Evolutionary conservation across 73 alveolate species (phyloP), one percentile per base, ranked within the genome.

Genomic region (Loxodes magnus): DNA sequence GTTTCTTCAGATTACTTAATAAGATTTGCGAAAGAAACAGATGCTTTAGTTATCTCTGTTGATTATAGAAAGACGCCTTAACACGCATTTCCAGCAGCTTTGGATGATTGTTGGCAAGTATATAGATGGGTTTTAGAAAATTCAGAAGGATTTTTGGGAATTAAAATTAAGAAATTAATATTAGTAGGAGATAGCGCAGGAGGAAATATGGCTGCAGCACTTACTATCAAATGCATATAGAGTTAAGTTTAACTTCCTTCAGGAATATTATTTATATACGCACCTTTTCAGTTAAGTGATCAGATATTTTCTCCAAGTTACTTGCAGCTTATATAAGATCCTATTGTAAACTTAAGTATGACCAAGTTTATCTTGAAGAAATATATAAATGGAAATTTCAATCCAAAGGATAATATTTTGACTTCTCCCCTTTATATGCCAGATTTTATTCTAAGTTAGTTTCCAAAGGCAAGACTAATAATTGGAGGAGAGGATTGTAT

Each of bases 111-210:
- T 23, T 84, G 84, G 88, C 81, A 84, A 68, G 85, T 62, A 25
- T 84, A 84, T 51, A 74, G 61, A 64, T 84, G 92, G 90, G 60
- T 84, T 23, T 15, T 79, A 6, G 43, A 71, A 65, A 65, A 78
- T 46, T 89, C 83, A 79, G 67, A 39, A 42, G 44, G 26, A 70
- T 57, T 35, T 59, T 89, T 31, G 79, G 77, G 56, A 29, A 60
- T 73, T 9, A 44, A 38, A 23, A 53, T 66, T 15, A 55, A 73
- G 35, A 74, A 84, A 56, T 42, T 80, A 24, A 79, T 84, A 17
- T 58, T 84, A 37, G 67, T 55, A 3, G 93, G 96, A 14, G 96
- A 84, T 68, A 66, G 87, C 3, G 87, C 93, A 2, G 96, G 96
- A 22, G 96, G 90, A 4, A 67, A 77, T 68, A 66, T 92, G 37